Conservation (phyloP, 2,329 filamentous ascomycete genomes). For the Aspergillus sp. region DNA sequence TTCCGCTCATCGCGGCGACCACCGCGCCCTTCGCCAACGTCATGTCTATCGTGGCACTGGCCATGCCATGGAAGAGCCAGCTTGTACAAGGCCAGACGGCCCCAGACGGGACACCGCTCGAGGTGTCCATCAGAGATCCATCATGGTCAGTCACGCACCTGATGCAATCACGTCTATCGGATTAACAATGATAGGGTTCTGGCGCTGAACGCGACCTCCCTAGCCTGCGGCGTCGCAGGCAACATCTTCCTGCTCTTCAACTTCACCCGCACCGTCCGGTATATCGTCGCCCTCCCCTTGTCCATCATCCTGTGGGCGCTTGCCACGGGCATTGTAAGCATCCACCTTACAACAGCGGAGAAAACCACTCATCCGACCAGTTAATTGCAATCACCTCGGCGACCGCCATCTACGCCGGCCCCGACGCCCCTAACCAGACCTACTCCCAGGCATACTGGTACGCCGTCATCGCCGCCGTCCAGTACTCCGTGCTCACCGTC, state of each 20-base stretch:
- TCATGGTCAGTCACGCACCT: conserved; percentile 66
- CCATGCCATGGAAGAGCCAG: conserved; percentile 69
- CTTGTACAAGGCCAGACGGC: conserved; percentile 46
- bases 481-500: conserved; percentile 77
- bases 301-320: conserved; percentile 79
- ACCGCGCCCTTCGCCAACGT: conserved; percentile 84
- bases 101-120: conserved; percentile 48
- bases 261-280: conserved; percentile 77
- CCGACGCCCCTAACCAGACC: conserved; percentile 47
- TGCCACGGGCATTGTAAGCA: conserved; percentile 57
- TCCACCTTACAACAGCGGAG: neutral
- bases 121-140: conserved; percentile 65
- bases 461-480: conserved; percentile 71
- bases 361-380: conserved; percentile 29
- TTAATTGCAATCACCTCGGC: conserved; percentile 66
- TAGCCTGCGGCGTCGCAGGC: conserved; percentile 71
- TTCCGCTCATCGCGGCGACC: conserved; percentile 79
- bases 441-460: conserved; percentile 88
- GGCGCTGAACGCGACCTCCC: conserved; percentile 72
- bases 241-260: conserved; percentile 84
- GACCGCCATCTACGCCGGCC: conserved; percentile 61
- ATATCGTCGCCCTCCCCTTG: conserved; percentile 76
- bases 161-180: no score
- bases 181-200: conserved; percentile 63
- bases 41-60: conserved; percentile 83